Conservation (phyloP, 2,329 filamentous ascomycete species). For the Pseudocercospora fuligena region DNA sequence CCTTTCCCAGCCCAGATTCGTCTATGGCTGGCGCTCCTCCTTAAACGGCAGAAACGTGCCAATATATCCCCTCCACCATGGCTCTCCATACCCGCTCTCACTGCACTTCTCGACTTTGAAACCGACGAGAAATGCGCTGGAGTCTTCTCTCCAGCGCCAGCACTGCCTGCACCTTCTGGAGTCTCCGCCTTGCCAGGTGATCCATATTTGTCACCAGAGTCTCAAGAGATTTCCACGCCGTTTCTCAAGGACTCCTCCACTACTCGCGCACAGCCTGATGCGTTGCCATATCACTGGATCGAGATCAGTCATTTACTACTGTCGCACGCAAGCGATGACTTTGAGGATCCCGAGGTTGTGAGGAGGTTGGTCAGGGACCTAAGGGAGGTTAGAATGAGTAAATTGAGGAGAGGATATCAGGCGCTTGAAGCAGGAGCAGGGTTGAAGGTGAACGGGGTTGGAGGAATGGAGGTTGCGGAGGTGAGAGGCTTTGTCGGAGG, state of each 20-base stretch:
- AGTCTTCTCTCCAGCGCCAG: slow-evolving; percentile 78
- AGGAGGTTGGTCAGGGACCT: slow-evolving; percentile 78
- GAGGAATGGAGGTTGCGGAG: slow-evolving; percentile 91
- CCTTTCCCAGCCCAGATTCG: slow-evolving; percentile 80
- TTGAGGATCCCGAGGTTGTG: slow-evolving; percentile 74
- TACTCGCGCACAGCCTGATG: slow-evolving; percentile 67
- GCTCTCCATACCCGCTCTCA: slow-evolving; percentile 77
- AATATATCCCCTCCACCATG: slow-evolving; percentile 92
- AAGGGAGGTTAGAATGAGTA: slow-evolving; percentile 85
- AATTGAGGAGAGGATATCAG: slow-evolving; percentile 77
- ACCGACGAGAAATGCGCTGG: slow-evolving; percentile 68
- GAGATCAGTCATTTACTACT: slow-evolving; percentile 88
- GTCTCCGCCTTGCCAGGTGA: slow-evolving; percentile 28
- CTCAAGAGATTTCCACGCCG: slow-evolving; percentile 60
- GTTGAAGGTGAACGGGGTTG: slow-evolving; percentile 80
- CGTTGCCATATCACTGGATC: slow-evolving; percentile 93
- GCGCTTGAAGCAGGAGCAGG: slow-evolving; percentile 72
- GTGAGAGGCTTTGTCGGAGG: slow-evolving; percentile 80
- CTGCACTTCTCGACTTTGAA: slow-evolving; percentile 79
- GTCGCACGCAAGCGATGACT: slow-evolving; percentile 81
- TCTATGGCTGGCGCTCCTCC: slow-evolving; percentile 91
- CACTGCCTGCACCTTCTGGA: slow-evolving; percentile 59
- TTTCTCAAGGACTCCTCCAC: slow-evolving; percentile 76
- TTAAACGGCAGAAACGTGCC: slow-evolving; percentile 91
- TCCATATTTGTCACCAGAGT: slow-evolving; percentile 33